Evolutionary conservation across 2,329 filamentous ascomycete species (phyloP), one percentile per base, ranked within the genome.

Genomic region (Talaromyces sp.): DNA sequence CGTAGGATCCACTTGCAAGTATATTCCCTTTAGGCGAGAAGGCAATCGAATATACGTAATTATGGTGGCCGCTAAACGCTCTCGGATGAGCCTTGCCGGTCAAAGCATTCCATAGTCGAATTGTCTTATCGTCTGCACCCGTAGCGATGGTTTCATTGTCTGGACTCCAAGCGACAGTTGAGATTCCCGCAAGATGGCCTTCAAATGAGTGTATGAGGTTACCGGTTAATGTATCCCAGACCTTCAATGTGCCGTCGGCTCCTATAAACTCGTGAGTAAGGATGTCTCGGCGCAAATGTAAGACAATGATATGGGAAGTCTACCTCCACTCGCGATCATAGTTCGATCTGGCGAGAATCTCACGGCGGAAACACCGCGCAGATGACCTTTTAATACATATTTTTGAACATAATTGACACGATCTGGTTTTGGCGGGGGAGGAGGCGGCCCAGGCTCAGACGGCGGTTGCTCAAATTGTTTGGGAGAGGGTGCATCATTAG

Each of bases 11-110:
- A 69, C 91, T 96, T 17, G 93, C 95, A 39, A 99, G 86, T 74
- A 98, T 97, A 74, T 99, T 99, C 27, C 95, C 95, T 77, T 97
- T 98, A 1, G 95, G 95, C n/a, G 92, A 94, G 77, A 98, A 98
- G 6, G 93, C 93, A 39, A 99, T 83, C 60, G 90, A 92, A 79
- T 96, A 97, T 37, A 99, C 89, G 78, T 98, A 98, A 78, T 96
- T 98, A 77, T 97, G 93, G 73, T 99, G 95, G 2, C 95, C 94
- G 27, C 90, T 84, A 69, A 98, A 82, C 1, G 86, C 83, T 25
- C 81, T 84, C 0, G 85, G 84, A 62, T 88, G 83, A 33, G 85
- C 81, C 73, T 86, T 84, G 19, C 86, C 86, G 68, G 85, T 86
- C 19, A 81, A 72, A 3, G 86, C 81, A 71, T 97, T 91, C 95